These are phyloP conservation scores for Oligophagozyma castellii DNA, from an alignment of 1,139 yeast genomes.

Conservation along the genomic window DNA sequence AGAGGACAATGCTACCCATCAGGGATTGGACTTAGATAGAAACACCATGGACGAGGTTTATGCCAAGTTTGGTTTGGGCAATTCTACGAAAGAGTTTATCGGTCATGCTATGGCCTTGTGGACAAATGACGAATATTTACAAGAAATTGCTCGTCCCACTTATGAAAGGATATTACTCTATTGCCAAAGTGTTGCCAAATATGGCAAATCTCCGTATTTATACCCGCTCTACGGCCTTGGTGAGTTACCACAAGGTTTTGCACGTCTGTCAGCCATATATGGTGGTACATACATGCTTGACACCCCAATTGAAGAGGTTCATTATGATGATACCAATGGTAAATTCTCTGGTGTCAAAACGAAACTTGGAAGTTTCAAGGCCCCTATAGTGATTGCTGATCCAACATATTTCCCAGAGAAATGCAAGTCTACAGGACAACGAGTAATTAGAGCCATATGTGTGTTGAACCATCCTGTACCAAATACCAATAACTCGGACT, in stretches of 20 bases:
- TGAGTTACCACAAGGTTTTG: conserved; percentile 96
- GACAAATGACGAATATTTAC: conserved; percentile 82
- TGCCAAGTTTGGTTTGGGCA: conserved; percentile 78
- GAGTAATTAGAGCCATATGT: conserved; percentile 91
- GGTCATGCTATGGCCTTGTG: conserved; percentile 99
- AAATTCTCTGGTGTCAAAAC: conserved; percentile 75
- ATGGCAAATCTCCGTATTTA: conserved; percentile 92
- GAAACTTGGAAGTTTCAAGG: conserved; percentile 82
- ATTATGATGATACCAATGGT: conserved; percentile 49
- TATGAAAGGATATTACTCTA: conserved; percentile 76
- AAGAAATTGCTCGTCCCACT: conserved; percentile 85
- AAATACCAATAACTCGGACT: conserved; percentile 69
- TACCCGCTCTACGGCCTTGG: conserved; percentile 96
- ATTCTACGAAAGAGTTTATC: conserved; percentile 88
- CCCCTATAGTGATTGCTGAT: conserved; percentile 92
- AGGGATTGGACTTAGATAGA: conserved; percentile 71
- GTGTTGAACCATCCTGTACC: conserved; percentile 84
- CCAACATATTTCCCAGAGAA: conserved; percentile 95
- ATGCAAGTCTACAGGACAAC: conserved; percentile 73
- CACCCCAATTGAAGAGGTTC: conserved; percentile 84
- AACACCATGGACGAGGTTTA: conserved; percentile 90
- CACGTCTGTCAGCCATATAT: conserved; percentile 89
- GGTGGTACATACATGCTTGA: conserved; percentile 99
- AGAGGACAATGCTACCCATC: conserved; percentile 67
- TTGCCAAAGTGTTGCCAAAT: conserved; percentile 82